Base-by-base conservation (phyloP, 257 asterid species). In the Jacaranda mimosifolia region DNA sequence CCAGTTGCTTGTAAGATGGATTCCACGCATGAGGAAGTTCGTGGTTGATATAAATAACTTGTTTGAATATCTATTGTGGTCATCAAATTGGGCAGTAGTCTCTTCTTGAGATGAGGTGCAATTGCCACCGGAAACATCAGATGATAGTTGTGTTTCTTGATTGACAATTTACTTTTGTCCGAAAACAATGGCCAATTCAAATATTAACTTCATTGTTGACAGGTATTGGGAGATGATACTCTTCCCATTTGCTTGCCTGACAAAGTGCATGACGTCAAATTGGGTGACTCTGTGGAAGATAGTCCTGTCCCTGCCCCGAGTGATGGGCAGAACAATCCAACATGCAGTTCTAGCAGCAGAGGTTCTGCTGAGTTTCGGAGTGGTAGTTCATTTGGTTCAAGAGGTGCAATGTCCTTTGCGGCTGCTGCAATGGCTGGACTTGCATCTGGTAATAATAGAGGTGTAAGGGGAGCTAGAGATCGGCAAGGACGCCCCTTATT, bases 341-440 rank as follows among this genome's bases (percentile, higher is more conserved):
- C 86, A 13, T 84, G 89, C 78, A 94, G 96, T 86, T 93, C 99
- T 52, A 83, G 96, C 87, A 89, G 92, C 88, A 87, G 89, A 85
- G 92, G 87, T 53, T 88, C 96, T 63, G 84, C 86, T 26, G 99
- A 93, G 83, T 80, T 91, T 42, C 89, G 89, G 70, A 82, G 90
- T 85, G 96, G 97, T 60, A 82, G 87, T 70, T 87, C 97, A 39
- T 92, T 87, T 74, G 94, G 97, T 79, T 91, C 97, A 26, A 91
- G 98, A 85, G 97, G 98, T 76, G 96, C 97, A 75, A 89, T 94
- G 97, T 90, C 98, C 71, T 96, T 93, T 86, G 98, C 98, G 52
- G 99, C 99, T 72, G 98, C 97, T 78, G 96, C 99, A 26, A 96
- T 96, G 99, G 97, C 97, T 78, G 99, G 99, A 17, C 91, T 90